Conservation (phyloP, 208 protist genomes). For the Trypanosoma melophagium region DNA sequence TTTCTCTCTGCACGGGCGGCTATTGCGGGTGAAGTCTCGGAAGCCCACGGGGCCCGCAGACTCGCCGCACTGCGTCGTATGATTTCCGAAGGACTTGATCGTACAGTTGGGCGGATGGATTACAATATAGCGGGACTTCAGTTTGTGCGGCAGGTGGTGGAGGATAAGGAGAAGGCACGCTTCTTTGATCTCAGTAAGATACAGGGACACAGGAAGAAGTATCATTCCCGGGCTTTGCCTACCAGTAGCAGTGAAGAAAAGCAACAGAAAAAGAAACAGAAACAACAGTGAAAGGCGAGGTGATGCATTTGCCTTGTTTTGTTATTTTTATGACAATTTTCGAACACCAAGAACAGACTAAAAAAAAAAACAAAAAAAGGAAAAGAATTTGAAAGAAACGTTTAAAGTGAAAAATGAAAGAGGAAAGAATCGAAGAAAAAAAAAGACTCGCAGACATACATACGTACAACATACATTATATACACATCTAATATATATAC, state of each 20-base stretch:
- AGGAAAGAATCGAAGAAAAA: conserved; percentile 5
- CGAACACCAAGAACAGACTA: background rate
- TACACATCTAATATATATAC: background rate
- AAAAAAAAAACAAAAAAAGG: background rate
- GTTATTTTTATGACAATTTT: background rate
- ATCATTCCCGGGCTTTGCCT: conserved; percentile 62
- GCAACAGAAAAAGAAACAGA: conserved; percentile 8
- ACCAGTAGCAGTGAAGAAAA: conserved; percentile 12
- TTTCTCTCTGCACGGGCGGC: conserved; percentile 28
- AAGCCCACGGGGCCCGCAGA: conserved; percentile 59
- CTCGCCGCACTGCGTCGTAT: conserved; percentile 52
- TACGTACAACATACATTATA: conserved; percentile 1
- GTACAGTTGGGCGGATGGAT: conserved; percentile 58
- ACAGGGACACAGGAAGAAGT: conserved; percentile 83
- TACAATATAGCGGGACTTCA: conserved; percentile 77
- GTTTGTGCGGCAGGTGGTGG: conserved; percentile 57
- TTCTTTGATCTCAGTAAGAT: conserved; percentile 85
- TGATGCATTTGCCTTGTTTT: background rate
- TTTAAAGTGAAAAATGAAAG: background rate
- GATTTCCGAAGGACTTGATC: conserved; percentile 68
- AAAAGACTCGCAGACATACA: background rate
- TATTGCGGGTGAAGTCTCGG: conserved; percentile 64
- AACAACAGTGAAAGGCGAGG: background rate
- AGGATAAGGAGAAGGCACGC: conserved; percentile 64
- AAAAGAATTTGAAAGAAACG: background rate